A percentile compares a stretch with the other conserved stretches of the same genome.
Conservation (phyloP, 345 rosid genomes). For the Excoecaria agallocha region DNA sequence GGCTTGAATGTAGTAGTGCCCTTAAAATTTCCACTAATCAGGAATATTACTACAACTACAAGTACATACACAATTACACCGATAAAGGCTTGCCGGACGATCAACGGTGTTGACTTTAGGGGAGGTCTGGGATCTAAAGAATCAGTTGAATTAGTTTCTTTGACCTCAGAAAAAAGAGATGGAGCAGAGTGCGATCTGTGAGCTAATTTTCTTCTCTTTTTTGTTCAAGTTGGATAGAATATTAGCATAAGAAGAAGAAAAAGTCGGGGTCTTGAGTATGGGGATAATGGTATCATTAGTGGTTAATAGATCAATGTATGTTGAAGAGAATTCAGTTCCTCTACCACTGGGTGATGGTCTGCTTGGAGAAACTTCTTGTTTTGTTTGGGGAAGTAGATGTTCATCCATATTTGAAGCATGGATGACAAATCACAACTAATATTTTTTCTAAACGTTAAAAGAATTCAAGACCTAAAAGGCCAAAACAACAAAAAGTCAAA, state of each 20-base stretch:
- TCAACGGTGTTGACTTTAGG: conserved; percentile 34
- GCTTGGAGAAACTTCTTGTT: conserved; percentile 22
- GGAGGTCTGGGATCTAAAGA: conserved; percentile 26
- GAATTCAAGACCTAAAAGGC: too few relatives aligned
- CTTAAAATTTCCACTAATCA: conserved; percentile 37
- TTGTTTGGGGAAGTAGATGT: conserved; percentile 35
- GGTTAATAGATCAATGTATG: conserved; percentile 35
- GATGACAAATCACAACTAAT: too few relatives aligned
- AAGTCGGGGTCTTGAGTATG: conserved; percentile 30
- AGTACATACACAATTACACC: conserved; percentile 44
- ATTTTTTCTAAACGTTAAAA: too few relatives aligned
- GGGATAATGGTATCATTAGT: conserved; percentile 35
- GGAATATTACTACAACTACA: conserved; percentile 32
- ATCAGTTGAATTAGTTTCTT: conserved; percentile 22
- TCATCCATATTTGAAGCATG: conserved; percentile 33
- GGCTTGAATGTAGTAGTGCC: conserved; percentile 42
- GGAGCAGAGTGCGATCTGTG: conserved; percentile 61
- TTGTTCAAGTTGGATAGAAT: conserved; percentile 47
- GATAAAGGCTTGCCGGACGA: conserved; percentile 53
- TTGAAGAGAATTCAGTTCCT: conserved; percentile 24
- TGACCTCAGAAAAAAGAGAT: conserved; percentile 40
- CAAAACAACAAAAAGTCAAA: too few relatives aligned
- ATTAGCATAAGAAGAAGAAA: conserved; percentile 36
- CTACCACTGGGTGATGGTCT: conserved; percentile 10
- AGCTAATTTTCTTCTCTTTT: conserved; percentile 25